Base-by-base conservation (phyloP, 2,329 filamentous ascomycete genomes). In the Leptoxyphium fumago region DNA sequence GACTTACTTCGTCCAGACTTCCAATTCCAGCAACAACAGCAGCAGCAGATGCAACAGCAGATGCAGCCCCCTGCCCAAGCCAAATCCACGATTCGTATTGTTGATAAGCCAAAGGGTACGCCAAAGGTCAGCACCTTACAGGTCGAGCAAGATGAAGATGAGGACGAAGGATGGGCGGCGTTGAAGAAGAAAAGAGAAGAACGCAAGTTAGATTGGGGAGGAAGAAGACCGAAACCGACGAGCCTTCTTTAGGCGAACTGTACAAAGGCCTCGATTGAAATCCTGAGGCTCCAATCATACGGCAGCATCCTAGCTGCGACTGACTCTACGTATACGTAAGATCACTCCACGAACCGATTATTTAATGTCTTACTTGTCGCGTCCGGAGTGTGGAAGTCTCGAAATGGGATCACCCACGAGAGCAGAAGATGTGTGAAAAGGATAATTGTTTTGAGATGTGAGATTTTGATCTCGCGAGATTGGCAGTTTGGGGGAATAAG, bases 101-200 rank as follows among this genome's bases (percentile, higher is more conserved):
- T 62, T 28, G 60, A 63, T 45, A 63, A 63, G 52, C 54, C 58
- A 2, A 62, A 61, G 49, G 58, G 60, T 13, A 52, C 52, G 10
- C 52, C 58, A 1, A 59, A 53, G 42, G 47, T 50, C 13, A 46
- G 40, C 13, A 38, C 43, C 2, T 43, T 47, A 39, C 44, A 48
- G 10, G 45, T 46, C 5, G 49, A 51, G 18, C 48, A 48, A 5
- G 55, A 55, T n/a, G 54, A 58, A 10, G 60, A 63, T n/a, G 61
- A 62, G 29, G 60, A 60, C 2, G 53, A 60, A 18, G 60, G 55
- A 8, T 62, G 61, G 61, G 57, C 55, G 43, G 53, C 57, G 43
- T 50, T 60, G 53, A 49, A 48, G 26, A 60, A 58, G 56, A 61
- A 59, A 52, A 51, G 50, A 36, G 57, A 60, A 29, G 58, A 59